phyloP scores from a whole-genome alignment of 1,139 yeast species.

The Candida gigantensis region DNA sequence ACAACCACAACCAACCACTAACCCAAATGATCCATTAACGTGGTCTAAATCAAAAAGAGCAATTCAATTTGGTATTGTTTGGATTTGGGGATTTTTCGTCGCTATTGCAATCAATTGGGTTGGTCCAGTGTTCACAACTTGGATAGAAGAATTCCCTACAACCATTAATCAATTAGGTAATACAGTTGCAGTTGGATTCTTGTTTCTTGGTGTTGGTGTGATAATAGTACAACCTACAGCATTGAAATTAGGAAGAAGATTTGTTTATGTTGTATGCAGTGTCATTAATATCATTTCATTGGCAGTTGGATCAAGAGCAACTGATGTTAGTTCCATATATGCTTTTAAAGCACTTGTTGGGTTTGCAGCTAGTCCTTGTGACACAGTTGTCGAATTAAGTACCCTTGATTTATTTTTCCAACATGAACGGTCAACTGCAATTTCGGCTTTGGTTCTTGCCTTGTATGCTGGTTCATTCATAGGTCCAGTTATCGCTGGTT shows the following conservation, averaged over 20 bases:
- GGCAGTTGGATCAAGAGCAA: conserved; percentile 37
- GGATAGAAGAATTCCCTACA: conserved; percentile 24
- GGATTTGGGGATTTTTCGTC: conserved; percentile 23
- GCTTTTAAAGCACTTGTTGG: conserved; percentile 38
- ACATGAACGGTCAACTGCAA: conserved; percentile 46
- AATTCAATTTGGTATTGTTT: conserved; percentile 17
- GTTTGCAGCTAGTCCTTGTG: conserved; percentile 50
- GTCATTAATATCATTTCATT: conserved; percentile 32
- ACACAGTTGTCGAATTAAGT: conserved; percentile 48
- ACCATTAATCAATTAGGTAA: conserved; percentile 27
- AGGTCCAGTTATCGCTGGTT: conserved; percentile 49
- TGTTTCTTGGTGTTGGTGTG: conserved; percentile 42
- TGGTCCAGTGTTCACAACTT: conserved; percentile 41
- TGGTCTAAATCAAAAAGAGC: conserved; percentile 24
- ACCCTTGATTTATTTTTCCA: conserved; percentile 49
- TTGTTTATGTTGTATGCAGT: conserved; percentile 37
- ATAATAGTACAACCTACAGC: conserved; percentile 44
- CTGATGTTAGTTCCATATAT: conserved; percentile 23
- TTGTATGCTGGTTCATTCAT: conserved; percentile 44
- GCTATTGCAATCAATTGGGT: conserved; percentile 43
- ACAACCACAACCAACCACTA: conserved; percentile 28
- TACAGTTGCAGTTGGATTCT: conserved; percentile 33
- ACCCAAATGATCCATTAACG: conserved; percentile 28
- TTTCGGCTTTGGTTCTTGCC: conserved; percentile 40
- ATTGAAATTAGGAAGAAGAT: conserved; percentile 39